These are phyloP conservation scores for Suillus discolor DNA, from an alignment of 768 basidiomycete genomes.

Conservation along the genomic window DNA sequence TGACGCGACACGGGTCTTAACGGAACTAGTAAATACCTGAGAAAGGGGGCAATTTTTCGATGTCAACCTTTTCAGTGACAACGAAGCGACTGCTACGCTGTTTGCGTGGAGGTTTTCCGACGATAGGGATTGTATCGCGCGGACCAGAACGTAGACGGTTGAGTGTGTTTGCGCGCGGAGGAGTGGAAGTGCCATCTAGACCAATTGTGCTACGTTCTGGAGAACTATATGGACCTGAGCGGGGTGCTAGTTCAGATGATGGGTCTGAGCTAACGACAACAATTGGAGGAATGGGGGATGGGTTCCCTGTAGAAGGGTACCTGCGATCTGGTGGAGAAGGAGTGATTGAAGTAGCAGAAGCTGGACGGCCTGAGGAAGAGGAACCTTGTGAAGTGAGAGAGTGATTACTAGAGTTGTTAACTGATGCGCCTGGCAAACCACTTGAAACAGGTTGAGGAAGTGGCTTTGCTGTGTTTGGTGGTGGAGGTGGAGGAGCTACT, in stretches of 20 bases:
- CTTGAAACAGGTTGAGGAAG: slow-evolving; percentile 52
- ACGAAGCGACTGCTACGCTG: slow-evolving; percentile 97
- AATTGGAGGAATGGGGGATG: slow-evolving; percentile 72
- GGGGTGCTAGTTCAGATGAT: slow-evolving; percentile 47
- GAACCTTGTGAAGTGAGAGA: slow-evolving; percentile 43
- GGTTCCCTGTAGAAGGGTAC: slow-evolving; percentile 40
- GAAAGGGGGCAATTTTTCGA: slow-evolving; percentile 92
- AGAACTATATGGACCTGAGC: slow-evolving; percentile 42
- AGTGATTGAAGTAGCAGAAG: slow-evolving; percentile 41
- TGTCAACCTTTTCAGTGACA: slow-evolving; percentile 94
- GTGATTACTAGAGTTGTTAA: slow-evolving; percentile 40
- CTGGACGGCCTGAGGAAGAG: slow-evolving; percentile 44
- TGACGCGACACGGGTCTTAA: slow-evolving; percentile 15
- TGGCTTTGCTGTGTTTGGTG: slow-evolving; percentile 66
- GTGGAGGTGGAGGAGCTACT: slow-evolving; percentile 56
- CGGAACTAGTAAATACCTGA: slow-evolving; percentile 54
- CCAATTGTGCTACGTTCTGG: slow-evolving; percentile 51
- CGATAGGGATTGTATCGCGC: slow-evolving; percentile 96
- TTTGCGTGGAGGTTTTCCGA: slow-evolving; percentile 95
- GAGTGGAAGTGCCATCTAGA: slow-evolving; percentile 52
- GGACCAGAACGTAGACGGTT: slow-evolving; percentile 80
- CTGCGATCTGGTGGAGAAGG: slow-evolving; percentile 61
- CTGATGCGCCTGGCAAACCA: slow-evolving; percentile 38
- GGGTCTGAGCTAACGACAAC: slow-evolving; percentile 84
- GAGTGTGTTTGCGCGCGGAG: slow-evolving; percentile 68